Percentiles rank a stretch among this genome's conserved stretches.
phyloP scores from a whole-genome alignment of 176 grass and related monocot species.

The Poa annua region DNA sequence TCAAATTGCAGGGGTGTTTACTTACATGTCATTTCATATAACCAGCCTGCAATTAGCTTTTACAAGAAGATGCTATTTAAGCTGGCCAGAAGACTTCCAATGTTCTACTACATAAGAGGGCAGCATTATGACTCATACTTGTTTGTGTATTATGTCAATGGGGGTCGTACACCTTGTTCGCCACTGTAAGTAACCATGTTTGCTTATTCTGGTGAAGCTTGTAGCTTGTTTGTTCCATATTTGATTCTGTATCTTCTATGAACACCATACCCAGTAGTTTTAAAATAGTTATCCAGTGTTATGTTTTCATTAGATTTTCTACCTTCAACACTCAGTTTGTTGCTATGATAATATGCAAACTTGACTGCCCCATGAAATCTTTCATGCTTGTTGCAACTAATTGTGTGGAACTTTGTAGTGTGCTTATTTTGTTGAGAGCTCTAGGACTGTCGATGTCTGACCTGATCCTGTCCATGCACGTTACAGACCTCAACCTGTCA shows the following conservation, averaged over 20 bases:
- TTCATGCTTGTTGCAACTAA: not conserved
- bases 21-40: slow-evolving; percentile 99
- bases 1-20: slow-evolving; percentile 89
- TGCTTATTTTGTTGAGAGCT: slow-evolving; percentile 31
- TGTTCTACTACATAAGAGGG: slow-evolving; percentile 96
- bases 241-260: too few species aligned
- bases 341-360: slow-evolving; percentile 15
- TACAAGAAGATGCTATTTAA: slow-evolving; percentile 98
- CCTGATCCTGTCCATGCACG: slow-evolving; percentile 24
- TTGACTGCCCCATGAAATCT: slow-evolving; percentile 10
- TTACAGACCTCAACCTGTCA: slow-evolving; percentile 8
- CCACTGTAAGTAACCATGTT: slow-evolving; percentile 78
- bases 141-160: slow-evolving; percentile 93
- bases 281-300: not conserved
- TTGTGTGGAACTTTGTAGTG: not conserved
- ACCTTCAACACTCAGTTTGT: not conserved
- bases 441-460: slow-evolving; percentile 21
- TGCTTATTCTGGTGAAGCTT: not conserved
- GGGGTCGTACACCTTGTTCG: slow-evolving; percentile 76
- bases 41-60: slow-evolving; percentile 92
- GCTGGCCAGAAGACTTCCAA: slow-evolving; percentile 76
- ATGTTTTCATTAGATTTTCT: slow-evolving; percentile 18
- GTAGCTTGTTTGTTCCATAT: not conserved
- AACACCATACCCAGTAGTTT: not conserved
- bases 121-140: slow-evolving; percentile 92